phyloP scores from a whole-genome alignment of 2,329 filamentous ascomycete genomes.

The Penicillium sclerotiorum region DNA sequence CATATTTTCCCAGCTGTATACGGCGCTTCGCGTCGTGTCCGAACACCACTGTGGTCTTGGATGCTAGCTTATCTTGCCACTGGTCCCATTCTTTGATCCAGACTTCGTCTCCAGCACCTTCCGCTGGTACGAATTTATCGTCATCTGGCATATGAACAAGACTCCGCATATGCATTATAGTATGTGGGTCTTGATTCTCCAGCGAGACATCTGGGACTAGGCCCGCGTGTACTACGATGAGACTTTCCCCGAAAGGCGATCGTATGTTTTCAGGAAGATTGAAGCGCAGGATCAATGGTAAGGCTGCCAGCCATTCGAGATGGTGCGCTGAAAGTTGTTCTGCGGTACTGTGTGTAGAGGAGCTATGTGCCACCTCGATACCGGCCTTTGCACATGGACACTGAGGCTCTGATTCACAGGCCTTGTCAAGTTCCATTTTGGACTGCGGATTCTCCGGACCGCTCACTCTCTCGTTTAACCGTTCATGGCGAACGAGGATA shows the following conservation, averaged over 20 bases:
- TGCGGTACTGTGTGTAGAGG: conserved; percentile 14
- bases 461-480: too few relatives aligned
- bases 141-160: conserved; percentile 5
- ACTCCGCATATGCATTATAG: conserved; percentile 24
- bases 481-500: background rate
- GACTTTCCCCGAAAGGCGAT: conserved; percentile 12
- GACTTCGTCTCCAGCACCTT: conserved; percentile 20
- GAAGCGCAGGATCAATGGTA: conserved; percentile 25
- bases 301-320: conserved; percentile 22
- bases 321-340: conserved; percentile 14
- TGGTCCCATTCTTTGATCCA: conserved; percentile 25
- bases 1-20: conserved; percentile 21
- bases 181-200: conserved; percentile 21
- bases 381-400: too few relatives aligned
- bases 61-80: conserved; percentile 19
- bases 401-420: too few relatives aligned
- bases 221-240: conserved; percentile 25
- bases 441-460: too few relatives aligned
- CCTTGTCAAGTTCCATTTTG: too few relatives aligned
- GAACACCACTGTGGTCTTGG: conserved; percentile 24
- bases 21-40: conserved; percentile 29
- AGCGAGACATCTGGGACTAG: conserved; percentile 19
- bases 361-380: too few relatives aligned
- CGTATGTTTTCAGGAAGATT: conserved; percentile 10
- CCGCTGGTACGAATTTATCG: conserved; percentile 5